Evolutionary conservation across 495 filamentous ascomycete species (phyloP), one percentile per base, ranked within the genome.

Genomic region (Talaromyces trachyspermus): DNA sequence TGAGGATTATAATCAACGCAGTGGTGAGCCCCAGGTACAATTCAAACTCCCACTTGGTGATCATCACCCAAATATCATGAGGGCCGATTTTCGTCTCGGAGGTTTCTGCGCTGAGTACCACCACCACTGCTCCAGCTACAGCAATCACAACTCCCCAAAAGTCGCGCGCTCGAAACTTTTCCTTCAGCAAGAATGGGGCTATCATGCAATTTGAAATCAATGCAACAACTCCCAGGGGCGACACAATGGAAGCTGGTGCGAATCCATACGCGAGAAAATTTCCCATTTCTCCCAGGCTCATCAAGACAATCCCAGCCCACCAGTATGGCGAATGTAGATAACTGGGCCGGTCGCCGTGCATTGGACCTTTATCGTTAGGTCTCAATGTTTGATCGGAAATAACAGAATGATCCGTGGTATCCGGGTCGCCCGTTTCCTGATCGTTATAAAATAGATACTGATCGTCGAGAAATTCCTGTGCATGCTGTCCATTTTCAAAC

Each of bases 261-360:
- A 98, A 98, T 9, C 92, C 92, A 60, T 98, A 98, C 3, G 92
- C 92, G 46, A 98, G 74, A 62, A 98, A 98, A 62, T 98, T 98
- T 17, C 92, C 92, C 49, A 81, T 80, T 68, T 98, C 92, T 11
- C 92, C 92, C n/a, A 94, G 64, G 5, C 78, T 85, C 83, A 97
- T 97, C 45, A 98, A 72, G 3, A 88, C 70, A 44, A 96, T 88
- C 8, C 92, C 92, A 41, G 77, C 67, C 92, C 92, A 97, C 92
- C 92, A 98, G 55, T 91, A 95, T 4, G 89, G 89, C 9, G 89
- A 95, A 39, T 79, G 79, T 33, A 98, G 76, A 63, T 96, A 96
- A n/a, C 72, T 78, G 51, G 82, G 77, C 29, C 67, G 66, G 23
- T 71, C 57, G 10, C 55, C 50, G 3, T 45, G 35, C 3, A 26